Percentiles rank a stretch among this genome's conserved stretches.
Evolutionary conservation across 345 rosid genomes (phyloP).

Genomic region (Dipteronia sinensis): DNA sequence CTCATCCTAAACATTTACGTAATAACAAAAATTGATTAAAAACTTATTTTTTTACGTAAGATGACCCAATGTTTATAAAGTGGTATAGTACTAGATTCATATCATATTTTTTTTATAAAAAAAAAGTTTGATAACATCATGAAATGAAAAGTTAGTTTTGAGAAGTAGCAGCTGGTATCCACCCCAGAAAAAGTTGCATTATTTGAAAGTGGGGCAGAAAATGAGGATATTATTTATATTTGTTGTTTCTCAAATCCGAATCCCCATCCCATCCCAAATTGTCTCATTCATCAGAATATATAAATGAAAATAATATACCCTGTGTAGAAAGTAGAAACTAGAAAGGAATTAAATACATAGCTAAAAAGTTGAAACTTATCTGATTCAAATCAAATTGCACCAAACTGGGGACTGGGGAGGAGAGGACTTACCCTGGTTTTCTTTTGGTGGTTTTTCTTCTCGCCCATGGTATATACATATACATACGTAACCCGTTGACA

Average conservation of each 20-base stretch:
- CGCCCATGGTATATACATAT: slow-evolving; percentile 24
- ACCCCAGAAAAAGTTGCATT: slow-evolving; percentile 19
- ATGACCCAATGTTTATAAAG: neutral
- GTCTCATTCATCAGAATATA: slow-evolving; percentile 20
- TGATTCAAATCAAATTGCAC: slow-evolving; percentile 14
- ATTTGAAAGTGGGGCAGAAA: slow-evolving; percentile 16
- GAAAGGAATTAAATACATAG: neutral
- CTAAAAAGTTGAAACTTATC: slow-evolving; percentile 23
- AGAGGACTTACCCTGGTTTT: slow-evolving; percentile 32
- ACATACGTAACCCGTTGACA: neutral
- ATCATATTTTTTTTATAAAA: too few species aligned
- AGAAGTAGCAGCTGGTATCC: slow-evolving; percentile 27
- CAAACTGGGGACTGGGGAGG: neutral
- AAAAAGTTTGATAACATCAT: neutral
- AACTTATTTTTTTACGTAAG: neutral
- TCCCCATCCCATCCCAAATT: slow-evolving; percentile 20
- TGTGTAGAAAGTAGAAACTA: neutral
- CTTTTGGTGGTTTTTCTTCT: slow-evolving; percentile 17
- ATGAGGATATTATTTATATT: slow-evolving; percentile 2
- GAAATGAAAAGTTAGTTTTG: neutral
- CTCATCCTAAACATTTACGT: too few species aligned
- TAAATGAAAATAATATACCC: neutral
- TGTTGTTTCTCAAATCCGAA: neutral
- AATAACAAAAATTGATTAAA: too few species aligned
- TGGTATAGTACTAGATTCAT: too few species aligned